Conservation (phyloP, 192 early-diverging fungal genomes). For the Physocladia obscura region DNA sequence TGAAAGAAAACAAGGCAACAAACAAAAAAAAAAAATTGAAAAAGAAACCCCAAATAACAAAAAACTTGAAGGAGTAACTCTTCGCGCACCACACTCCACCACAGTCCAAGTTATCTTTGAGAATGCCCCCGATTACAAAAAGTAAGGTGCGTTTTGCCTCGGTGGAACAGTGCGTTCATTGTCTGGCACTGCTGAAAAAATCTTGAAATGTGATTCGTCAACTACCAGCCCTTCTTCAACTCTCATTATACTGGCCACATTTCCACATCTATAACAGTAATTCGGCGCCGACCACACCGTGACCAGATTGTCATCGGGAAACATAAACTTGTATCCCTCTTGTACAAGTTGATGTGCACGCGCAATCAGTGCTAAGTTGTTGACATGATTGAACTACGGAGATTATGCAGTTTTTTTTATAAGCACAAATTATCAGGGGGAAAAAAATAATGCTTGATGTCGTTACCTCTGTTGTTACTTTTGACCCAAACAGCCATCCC, state of each 20-base stretch:
- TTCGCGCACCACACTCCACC: no score
- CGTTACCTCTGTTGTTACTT: constrained; percentile 87
- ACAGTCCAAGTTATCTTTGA: no score
- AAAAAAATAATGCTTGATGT: neutral
- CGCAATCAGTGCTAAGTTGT: constrained; percentile 84
- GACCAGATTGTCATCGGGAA: constrained; percentile 86
- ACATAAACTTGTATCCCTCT: constrained; percentile 97
- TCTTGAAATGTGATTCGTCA: constrained; percentile 86
- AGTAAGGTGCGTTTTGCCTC: constrained; percentile 51
- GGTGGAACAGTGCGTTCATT: constrained; percentile 68
- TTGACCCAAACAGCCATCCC: constrained; percentile 94
- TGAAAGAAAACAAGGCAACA: no score
- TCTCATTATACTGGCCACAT: constrained; percentile 62
- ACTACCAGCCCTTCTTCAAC: constrained; percentile 68
- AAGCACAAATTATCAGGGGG: neutral
- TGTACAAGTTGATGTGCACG: constrained; percentile 97
- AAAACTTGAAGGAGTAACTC: no score
- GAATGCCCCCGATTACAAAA: constrained; percentile 57
- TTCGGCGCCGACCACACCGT: constrained; percentile 90
- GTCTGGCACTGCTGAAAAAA: constrained; percentile 95
- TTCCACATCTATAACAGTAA: constrained; percentile 67
- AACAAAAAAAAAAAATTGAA: no score
- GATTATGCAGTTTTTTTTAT: neutral
- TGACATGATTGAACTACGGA: constrained; percentile 85
- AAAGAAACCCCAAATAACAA: no score